A percentile compares a stretch with the other conserved stretches of the same genome.
phyloP scores from a whole-genome alignment of 129 eudicot genomes.

The Logfia minima region DNA sequence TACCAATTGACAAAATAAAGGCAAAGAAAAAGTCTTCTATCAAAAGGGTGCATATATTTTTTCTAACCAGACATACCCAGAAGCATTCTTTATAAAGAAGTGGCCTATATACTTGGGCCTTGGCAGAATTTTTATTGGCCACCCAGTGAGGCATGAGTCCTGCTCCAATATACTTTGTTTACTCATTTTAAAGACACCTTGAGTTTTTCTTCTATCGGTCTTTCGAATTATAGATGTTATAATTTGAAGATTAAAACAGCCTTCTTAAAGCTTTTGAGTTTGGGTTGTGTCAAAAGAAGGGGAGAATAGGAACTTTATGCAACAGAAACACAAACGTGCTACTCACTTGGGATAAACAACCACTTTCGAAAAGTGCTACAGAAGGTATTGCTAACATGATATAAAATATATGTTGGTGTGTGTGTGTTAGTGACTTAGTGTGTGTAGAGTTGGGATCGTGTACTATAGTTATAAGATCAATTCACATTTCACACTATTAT shows the following conservation, averaged over 20 bases:
- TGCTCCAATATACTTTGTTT: not conserved
- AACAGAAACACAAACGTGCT: constrained; percentile 18
- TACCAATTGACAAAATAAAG: constrained; percentile 19
- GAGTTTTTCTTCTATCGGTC: not conserved
- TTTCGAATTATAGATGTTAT: not conserved
- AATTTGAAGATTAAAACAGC: not conserved
- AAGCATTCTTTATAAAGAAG: not conserved
- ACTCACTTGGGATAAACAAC: not conserved
- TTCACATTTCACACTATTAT: no score
- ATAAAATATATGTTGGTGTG: no score
- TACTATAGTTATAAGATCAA: no score
- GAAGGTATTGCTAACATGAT: not conserved
- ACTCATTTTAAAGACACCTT: not conserved
- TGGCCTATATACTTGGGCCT: not conserved
- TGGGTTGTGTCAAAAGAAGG: constrained; percentile 9
- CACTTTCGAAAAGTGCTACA: not conserved
- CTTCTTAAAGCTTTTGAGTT: constrained; percentile 1
- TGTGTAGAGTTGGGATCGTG: no score
- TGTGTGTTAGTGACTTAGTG: no score
- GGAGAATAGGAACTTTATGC: not conserved
- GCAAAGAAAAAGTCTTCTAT: not conserved
- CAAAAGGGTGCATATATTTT: not conserved
- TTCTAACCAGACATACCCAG: not conserved
- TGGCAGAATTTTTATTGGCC: not conserved
- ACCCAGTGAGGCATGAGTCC: not conserved